These are phyloP conservation scores for Tylopilus vinaceipallidus DNA, from an alignment of 768 basidiomycete genomes.

Conservation along the genomic window DNA sequence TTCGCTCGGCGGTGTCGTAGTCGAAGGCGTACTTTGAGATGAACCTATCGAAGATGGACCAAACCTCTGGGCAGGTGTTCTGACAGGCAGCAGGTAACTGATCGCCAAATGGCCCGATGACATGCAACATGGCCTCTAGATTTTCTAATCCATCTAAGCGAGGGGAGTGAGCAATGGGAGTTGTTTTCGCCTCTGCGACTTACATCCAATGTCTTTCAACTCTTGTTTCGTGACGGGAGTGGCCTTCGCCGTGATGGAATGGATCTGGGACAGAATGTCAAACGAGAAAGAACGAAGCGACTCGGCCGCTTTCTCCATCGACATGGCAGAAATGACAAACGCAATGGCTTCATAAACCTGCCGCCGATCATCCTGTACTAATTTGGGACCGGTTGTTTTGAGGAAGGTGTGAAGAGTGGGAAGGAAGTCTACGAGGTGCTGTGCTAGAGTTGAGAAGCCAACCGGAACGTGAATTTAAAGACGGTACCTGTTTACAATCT, in stretches of 20 bases:
- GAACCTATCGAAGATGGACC: constrained; percentile 80
- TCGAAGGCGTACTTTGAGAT: constrained; percentile 74
- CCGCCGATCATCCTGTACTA: constrained; percentile 82
- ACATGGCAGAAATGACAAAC: constrained; percentile 92
- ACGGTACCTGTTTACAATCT: constrained; percentile 81
- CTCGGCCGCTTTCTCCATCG: constrained; percentile 81
- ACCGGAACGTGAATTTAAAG: constrained; percentile 5
- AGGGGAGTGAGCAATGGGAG: constrained; percentile 8
- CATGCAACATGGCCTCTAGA: constrained; percentile 85
- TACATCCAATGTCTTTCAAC: constrained; percentile 64
- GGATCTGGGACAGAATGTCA: constrained; percentile 79
- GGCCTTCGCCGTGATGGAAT: constrained; percentile 55
- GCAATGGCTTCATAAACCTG: constrained; percentile 97
- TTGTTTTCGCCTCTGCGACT: constrained; percentile 26
- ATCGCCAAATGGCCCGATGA: constrained; percentile 80
- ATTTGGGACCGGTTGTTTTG: constrained; percentile 70
- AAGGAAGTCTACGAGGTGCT: constrained; percentile 91
- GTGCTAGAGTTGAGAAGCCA: constrained; percentile 6
- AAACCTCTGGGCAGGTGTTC: constrained; percentile 75
- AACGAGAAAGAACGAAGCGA: constrained; percentile 84
- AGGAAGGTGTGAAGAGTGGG: constrained; percentile 91
- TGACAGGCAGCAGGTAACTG: constrained; percentile 79
- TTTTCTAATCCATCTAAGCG: constrained; percentile 81
- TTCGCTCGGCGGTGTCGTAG: constrained; percentile 76
- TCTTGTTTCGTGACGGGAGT: constrained; percentile 66